Evolutionary conservation across 108 stramenopile genomes (phyloP), one percentile per base, ranked within the genome.

Genomic region (Nannochloropsis salina): DNA sequence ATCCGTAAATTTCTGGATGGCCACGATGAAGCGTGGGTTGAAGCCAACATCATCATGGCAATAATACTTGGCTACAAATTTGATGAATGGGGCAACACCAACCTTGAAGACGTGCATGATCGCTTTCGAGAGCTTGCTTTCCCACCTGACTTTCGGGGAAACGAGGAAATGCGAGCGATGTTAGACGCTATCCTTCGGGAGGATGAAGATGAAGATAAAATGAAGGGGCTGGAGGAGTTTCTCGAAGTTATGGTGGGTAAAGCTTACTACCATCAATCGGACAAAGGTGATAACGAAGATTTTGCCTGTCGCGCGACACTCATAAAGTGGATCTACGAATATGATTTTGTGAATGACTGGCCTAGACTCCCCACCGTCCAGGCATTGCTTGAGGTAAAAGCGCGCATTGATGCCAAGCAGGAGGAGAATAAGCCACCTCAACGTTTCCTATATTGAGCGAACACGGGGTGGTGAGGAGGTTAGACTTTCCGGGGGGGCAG

Each of bases 111-210:
- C 40, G 84, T 79, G 81, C 82, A 81, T 84, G 81, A 45, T 31
- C 22, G 42, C 12, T 43, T 47, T 40, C 82, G 81, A 42, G 82
- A 81, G 3, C 80, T 83, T 10, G 22, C 84, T 41, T 45, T 45
- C 44, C 87, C 87, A 42, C 87, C 87, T 41, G 84, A 84, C 47
- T 80, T 88, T 42, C 80, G 80, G 80, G 31, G 45, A 2, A 80
- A 80, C 11, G 83, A 88, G 79, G 87, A 84, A 8, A 22, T 88
- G 80, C 83, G 84, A 20, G 80, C 81, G 42, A 84, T 84, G 11
- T 45, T 88, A 80, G 84, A 88, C 44, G 87, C 88, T 20, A 84
- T 84, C 42, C 85, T 88, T 82, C 84, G 81, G 84, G 88, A 85
- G n/a, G 89, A 89, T 11, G 82, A 83, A 43, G 85, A 85, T 41